These are phyloP conservation scores for Xylaria palmicola DNA, from an alignment of 495 filamentous ascomycete genomes.

Conservation along the genomic window DNA sequence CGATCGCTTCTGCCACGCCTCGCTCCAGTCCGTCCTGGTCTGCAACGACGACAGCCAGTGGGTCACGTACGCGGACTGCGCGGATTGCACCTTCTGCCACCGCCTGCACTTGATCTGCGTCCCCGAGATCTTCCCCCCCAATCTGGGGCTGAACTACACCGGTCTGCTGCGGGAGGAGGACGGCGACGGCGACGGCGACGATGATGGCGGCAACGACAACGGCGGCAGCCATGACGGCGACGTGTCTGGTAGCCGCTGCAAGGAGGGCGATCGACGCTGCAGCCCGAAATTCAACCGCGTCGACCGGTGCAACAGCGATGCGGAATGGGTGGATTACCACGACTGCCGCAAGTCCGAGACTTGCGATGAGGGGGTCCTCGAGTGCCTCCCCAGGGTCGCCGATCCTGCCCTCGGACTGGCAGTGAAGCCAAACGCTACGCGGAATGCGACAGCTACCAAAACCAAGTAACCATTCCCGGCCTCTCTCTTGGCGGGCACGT, in stretches of 20 bases:
- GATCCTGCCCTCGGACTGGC: not conserved
- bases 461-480: too few species aligned
- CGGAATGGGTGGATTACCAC: constrained; percentile 13
- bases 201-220: not conserved
- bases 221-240: not conserved
- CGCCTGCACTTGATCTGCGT: constrained; percentile 2
- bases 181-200: not conserved
- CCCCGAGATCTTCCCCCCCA: not conserved
- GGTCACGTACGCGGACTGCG: constrained; percentile 4
- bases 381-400: not conserved
- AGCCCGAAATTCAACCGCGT: constrained; percentile 4
- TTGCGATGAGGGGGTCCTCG: not conserved
- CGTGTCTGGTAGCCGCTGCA: too few species aligned
- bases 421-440: not conserved
- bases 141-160: not conserved
- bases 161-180: too few species aligned
- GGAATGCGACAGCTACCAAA: too few species aligned
- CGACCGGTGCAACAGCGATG: not conserved
- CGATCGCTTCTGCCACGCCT: constrained; percentile 2
- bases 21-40: not conserved
- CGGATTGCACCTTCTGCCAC: not conserved
- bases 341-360: constrained; percentile 7
- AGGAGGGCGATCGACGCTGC: constrained; percentile 13
- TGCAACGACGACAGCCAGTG: constrained; percentile 12
- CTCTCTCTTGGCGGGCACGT: too few species aligned